Base-by-base conservation (phyloP, 352 stramenopile genomes). In the Globisporangium barbulae region DNA sequence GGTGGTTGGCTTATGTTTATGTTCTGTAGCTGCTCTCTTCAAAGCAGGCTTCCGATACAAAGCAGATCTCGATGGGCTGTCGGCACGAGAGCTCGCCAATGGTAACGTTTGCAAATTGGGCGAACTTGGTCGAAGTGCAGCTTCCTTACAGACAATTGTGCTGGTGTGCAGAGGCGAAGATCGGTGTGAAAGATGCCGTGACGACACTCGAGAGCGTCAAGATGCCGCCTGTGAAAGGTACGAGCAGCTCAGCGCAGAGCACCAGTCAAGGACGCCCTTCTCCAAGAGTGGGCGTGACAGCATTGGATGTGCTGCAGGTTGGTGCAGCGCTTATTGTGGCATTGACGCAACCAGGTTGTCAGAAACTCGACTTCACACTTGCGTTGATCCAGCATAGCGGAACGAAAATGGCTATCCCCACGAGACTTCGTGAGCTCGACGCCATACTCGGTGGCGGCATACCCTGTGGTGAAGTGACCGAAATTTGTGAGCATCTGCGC, bases 401-500 rank as follows among this genome's bases (percentile, higher is more conserved):
- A 5, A 70, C 53, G 25, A 61, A 42, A 17, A 53, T 53, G 33
- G 73, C 76, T 5, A 79, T 93, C 35, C 64, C 76, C 2, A 88
- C 73, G 30, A 62, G 70, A 41, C 41, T 93, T 8, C 44, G 72
- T 7, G 71, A 65, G 49, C 39, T 94, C 8, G 85, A 94, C 63
- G 61, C 60, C 10, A 59, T 91, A 5, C 69, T 94, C 35, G 84
- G 80, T 10, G 86, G 86, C 2, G 86, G 86, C 0, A 70, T 95
- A 31, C 63, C 81, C 15, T 74, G 76, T 17, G 78, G 86, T 17
- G 86, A 95, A 78, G 62, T 95, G 33, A 91, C 78, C 2, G 86
- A 95, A 39, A 85, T 95, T 37, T 92, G 85, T 91, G 58, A 5
- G 76, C 47, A 28, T 22, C 9, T 59, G 17, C 21, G 58, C 31